These are phyloP conservation scores for Fistulinella staudtii DNA, from an alignment of 1,284 basidiomycete species.

Conservation along the genomic window DNA sequence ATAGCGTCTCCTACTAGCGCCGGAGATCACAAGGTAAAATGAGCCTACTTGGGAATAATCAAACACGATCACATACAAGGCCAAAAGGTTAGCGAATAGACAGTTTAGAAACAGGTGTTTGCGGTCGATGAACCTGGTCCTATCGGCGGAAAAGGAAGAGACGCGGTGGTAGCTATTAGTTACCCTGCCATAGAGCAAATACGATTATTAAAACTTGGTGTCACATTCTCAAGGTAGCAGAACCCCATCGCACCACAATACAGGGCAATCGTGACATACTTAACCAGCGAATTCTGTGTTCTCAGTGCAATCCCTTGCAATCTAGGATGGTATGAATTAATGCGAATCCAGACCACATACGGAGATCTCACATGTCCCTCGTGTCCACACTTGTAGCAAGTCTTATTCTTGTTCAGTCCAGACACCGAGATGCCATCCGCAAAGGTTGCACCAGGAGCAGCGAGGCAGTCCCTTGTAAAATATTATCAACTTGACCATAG, in stretches of 20 bases:
- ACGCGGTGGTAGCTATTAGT: not conserved
- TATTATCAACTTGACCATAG: constrained; percentile 4
- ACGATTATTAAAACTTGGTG: too few species aligned
- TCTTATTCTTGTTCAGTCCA: constrained; percentile 60
- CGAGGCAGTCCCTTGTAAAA: constrained; percentile 68
- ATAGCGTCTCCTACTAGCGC: too few species aligned
- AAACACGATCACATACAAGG: not conserved
- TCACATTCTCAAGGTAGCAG: constrained; percentile 11
- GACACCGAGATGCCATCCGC: constrained; percentile 43
- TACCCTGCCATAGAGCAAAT: too few species aligned
- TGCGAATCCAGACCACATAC: not conserved
- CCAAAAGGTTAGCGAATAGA: not conserved
- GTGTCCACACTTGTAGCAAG: constrained; percentile 82
- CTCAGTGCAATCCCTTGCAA: constrained; percentile 76
- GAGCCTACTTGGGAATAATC: too few species aligned
- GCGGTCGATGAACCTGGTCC: not conserved
- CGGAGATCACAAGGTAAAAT: too few species aligned
- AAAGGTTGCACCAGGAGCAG: constrained; percentile 55
- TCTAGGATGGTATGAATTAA: constrained; percentile 41
- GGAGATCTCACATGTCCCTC: constrained; percentile 68
- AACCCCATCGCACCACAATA: constrained; percentile 6
- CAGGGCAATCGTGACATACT: constrained; percentile 10
- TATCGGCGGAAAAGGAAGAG: too few species aligned
- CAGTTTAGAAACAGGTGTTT: constrained; percentile 10
- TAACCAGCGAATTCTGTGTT: constrained; percentile 45